These are phyloP conservation scores for Pyrrhoderma lamaoense DNA, from an alignment of 1,284 basidiomycete species.

Conservation along the genomic window DNA sequence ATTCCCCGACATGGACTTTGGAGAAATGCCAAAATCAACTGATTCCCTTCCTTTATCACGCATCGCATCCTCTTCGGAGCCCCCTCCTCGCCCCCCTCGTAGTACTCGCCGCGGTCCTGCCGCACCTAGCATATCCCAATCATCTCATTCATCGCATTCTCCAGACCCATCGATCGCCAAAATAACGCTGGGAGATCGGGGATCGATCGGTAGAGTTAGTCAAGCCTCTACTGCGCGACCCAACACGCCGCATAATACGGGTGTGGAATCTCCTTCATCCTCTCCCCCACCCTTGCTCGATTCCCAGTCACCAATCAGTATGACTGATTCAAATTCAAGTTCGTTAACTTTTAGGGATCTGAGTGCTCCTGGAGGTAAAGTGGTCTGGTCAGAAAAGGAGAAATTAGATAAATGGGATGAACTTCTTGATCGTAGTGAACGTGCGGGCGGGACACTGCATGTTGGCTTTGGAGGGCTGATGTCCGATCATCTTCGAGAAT, in stretches of 20 bases:
- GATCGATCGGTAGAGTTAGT: slow-evolving; percentile 26
- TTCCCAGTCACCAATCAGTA: slow-evolving; percentile 12
- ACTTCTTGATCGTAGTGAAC: slow-evolving; percentile 51
- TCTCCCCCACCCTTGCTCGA: slow-evolving; percentile 20
- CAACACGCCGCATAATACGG: slow-evolving; percentile 15
- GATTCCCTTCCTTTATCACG: neutral
- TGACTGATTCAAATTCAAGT: slow-evolving; percentile 23
- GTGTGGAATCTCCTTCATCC: slow-evolving; percentile 16
- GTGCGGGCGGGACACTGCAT: slow-evolving; percentile 64
- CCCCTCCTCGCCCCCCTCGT: slow-evolving; percentile 14
- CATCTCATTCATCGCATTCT: slow-evolving; percentile 1
- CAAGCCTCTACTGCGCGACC: slow-evolving; percentile 27
- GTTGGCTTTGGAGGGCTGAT: slow-evolving; percentile 32
- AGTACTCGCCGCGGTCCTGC: slow-evolving; percentile 16
- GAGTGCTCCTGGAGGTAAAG: slow-evolving; percentile 23
- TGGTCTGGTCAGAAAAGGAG: slow-evolving; percentile 50
- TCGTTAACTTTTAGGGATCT: slow-evolving; percentile 46
- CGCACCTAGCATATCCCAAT: slow-evolving; percentile 12
- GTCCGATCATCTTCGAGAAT: slow-evolving; percentile 35
- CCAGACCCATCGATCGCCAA: slow-evolving; percentile 18
- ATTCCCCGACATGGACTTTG: slow-evolving; percentile 6
- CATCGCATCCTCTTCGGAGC: neutral
- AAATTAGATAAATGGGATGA: slow-evolving; percentile 66
- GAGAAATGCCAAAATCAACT: neutral
- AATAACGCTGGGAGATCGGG: slow-evolving; percentile 24